Evolutionary conservation across 345 rosid species (phyloP), one percentile per base, ranked within the genome.

Genomic region (Syzygium aqueum): DNA sequence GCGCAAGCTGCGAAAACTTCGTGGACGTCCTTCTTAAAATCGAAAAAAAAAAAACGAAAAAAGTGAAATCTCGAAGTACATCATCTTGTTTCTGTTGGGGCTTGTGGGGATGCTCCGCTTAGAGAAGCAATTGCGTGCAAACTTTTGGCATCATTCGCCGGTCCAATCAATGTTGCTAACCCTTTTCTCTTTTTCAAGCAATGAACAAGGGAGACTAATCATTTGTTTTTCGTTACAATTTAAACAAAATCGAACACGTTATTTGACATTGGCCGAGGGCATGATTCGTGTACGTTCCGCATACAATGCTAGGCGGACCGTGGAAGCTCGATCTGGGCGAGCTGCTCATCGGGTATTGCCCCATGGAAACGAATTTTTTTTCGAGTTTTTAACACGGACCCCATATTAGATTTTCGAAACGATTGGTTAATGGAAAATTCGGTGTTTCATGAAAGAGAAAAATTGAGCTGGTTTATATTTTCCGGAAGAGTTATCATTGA

Each of bases 271-370:
- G 8, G 5, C 3, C 33, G 2, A n/a, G 30, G 19, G 15, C 33
- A 7, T 30, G 1, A 61, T 61, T 16, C 30, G 10, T 6, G 13
- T 14, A 61, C n/a, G 6, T 6, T 61, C 17, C 6, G 7, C 4
- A 0, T n/a, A 14, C 2, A 3, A 30, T 61, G 67, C 5, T 13
- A 3, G 19, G n/a, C 5, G 6, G 4, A 2, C 4, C 13, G 17
- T 6, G 28, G n/a, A 61, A 61, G 33, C 33, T 61, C 14, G 33
- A 28, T n/a, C n/a, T 13, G 30, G 73, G 33, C 73, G 1, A 61
- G 73, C n/a, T 7, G 13, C n/a, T 6, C 11, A 59, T 65, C 16
- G 16, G 12, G 43, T 17, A 30, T 67, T 17, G 6, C 6, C 12
- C 23, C 23, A 16, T 28, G 78, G 17, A 30, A 65, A 30, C 16